Base-by-base conservation (phyloP, 2,329 filamentous ascomycete genomes). In the Chrysoporthe austroafricana region DNA sequence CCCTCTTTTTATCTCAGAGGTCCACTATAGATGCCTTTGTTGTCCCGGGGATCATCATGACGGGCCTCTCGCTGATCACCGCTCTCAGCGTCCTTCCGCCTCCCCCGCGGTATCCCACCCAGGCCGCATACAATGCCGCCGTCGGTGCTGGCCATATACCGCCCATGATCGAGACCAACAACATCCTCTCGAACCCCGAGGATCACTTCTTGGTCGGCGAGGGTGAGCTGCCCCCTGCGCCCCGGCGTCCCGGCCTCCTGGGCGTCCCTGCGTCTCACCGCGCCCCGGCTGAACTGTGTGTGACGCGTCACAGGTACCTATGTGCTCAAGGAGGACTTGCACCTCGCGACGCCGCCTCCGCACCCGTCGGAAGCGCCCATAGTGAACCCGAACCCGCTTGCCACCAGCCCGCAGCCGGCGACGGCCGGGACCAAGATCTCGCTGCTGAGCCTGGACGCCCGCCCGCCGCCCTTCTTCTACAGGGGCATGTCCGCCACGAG, bases 141-240 rank as follows among this genome's bases (percentile, higher is more conserved):
- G 86, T 90, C 65, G 88, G 88, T 72, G 86, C 89, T 75, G 89
- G 89, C 70, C 85, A 90, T 77, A 84, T 88, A 63, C 84, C 88
- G 48, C 90, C 91, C 48, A 88, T 97, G 78, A 91, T 97, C 75
- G 96, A 99, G 85, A 97, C 95, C 64, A 97, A 96, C 80, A 99
- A 98, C 77, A 91, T 89, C 50, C 83, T 99, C 70, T 88, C 88
- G 67, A 91, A 92, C 74, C 95, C 92, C 34, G 94, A 97, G 74
- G 93, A 93, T 79, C 92, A 96, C 77, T 90, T 99, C 73, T 89
- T 97, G 56, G 94, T 95, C 60, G 96, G 95, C 78, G 96, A 99
- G 88, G 96, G 94, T 92, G 81, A 72, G 76, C 59, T 36, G 7
- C 59, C 8, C 43, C 42, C 26, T 13, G 0, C 26, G 26, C 21